These are phyloP conservation scores for Arctium minus DNA, from an alignment of 129 eudicot species.

Conservation along the genomic window DNA sequence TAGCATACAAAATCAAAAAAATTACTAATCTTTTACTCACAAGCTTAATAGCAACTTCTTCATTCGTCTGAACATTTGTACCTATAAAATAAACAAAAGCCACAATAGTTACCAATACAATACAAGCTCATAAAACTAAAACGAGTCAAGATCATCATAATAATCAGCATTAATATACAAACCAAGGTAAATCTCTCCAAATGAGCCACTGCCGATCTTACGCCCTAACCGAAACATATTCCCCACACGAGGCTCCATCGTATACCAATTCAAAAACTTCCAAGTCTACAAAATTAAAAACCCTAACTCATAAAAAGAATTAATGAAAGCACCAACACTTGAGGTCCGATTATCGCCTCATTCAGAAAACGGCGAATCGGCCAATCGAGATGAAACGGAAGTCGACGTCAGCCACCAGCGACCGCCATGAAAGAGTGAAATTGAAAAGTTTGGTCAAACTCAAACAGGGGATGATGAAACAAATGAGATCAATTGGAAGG, in stretches of 20 bases:
- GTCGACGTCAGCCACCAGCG: conserved; percentile 20
- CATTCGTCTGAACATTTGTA: conserved; percentile 91
- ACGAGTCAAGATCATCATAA: not conserved
- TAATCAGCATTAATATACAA: conserved; percentile 10
- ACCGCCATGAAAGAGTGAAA: conserved; percentile 23
- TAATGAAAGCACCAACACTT: not conserved
- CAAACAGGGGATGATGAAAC: not conserved
- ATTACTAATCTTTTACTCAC: conserved; percentile 43
- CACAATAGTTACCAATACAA: conserved; percentile 10
- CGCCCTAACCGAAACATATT: conserved; percentile 91
- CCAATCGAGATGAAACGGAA: conserved; percentile 24
- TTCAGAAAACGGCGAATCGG: conserved; percentile 7
- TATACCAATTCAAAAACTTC: not conserved
- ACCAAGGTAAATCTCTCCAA: conserved; percentile 99
- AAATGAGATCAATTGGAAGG: conserved; percentile 11
- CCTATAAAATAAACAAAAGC: conserved; percentile 38
- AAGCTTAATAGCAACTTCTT: conserved; percentile 96
- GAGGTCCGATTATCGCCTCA: conserved; percentile 22
- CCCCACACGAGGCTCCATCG: conserved; percentile 96
- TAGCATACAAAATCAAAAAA: not conserved
- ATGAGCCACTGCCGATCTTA: conserved; percentile 93
- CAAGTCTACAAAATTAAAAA: conserved; percentile 14
- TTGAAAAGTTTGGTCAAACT: not conserved
- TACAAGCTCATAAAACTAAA: not conserved
- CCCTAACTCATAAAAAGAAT: conserved; percentile 17